Evolutionary conservation across 257 asterid species (phyloP), one percentile per base, ranked within the genome.

Genomic region (Solanum appendiculatum): DNA sequence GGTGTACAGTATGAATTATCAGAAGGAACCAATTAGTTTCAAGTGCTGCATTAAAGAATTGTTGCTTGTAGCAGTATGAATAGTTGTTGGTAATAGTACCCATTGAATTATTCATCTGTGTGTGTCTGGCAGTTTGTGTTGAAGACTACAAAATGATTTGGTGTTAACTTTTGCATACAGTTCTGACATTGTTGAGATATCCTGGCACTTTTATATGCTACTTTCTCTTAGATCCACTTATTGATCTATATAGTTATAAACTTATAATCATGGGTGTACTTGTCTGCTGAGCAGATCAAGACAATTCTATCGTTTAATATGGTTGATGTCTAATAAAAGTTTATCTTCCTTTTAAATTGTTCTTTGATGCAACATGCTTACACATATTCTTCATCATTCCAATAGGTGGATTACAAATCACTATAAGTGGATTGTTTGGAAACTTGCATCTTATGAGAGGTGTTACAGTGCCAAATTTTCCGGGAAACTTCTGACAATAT

Each of bases 401-500:
- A 75, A 69, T 84, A 94, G 99, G 93, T 97, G 99, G 99, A 93
- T 95, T 87, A 83, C 90, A 86, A 94, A 97, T 93, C 99, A 97
- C 91, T 97, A 94, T 87, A 97, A 94, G 91, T 97, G 98, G 98
- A 94, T 97, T 89, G 93, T 97, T 68, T 95, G 99, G 99, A 97
- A 97, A 92, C 96, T 95, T 85, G 96, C 98, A 85, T 92, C 95
- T 87, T 97, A 94, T 44, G 98, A 97, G 93, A 95, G 99, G 91
- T 90, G 94, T 90, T 94, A 91, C 91, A 97, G 97, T 66, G 90
- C 89, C 86, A 94, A 90, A 89, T 93, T 95, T 85, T 91, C 94
- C 78, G 97, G 98, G 87, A 94, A 92, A 82, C 90, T 95, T 69
- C 87, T 96, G 91, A 93, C 97, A 1, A 90, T 93, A 87, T 90